Evolutionary conservation across 2,329 filamentous ascomycete genomes (phyloP).

Genomic region (Geoglossum cookeanum): DNA sequence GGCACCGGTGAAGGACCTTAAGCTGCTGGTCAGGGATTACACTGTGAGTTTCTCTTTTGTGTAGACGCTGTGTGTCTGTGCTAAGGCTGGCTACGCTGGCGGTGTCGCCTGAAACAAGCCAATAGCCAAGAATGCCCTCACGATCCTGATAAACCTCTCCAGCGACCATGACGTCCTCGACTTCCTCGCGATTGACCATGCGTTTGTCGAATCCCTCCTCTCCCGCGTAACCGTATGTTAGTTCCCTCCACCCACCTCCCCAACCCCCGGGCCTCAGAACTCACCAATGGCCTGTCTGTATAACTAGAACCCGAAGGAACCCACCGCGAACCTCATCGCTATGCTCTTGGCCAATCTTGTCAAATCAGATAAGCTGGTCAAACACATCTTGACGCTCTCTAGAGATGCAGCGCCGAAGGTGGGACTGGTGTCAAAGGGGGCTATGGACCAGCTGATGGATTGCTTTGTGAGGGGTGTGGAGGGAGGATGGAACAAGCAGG

Average conservation of each 20-base stretch:
- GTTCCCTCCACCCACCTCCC: slow-evolving; percentile 16
- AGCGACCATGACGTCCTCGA: slow-evolving; percentile 59
- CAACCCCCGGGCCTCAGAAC: slow-evolving; percentile 7
- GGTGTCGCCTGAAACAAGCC: slow-evolving; percentile 29
- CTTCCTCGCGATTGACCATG: slow-evolving; percentile 55
- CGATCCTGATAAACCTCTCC: slow-evolving; percentile 73
- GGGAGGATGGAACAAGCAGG: slow-evolving; percentile 63
- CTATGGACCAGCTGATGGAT: slow-evolving; percentile 83
- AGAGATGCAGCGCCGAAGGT: slow-evolving; percentile 42
- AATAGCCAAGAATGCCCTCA: slow-evolving; percentile 84
- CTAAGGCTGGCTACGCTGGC: slow-evolving; percentile 5
- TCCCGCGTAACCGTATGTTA: slow-evolving; percentile 54
- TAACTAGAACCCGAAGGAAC: slow-evolving; percentile 47
- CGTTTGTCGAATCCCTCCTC: slow-evolving; percentile 58
- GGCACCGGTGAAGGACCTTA: slow-evolving; percentile 68
- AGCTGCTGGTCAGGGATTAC: slow-evolving; percentile 70
- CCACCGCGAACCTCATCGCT: slow-evolving; percentile 64
- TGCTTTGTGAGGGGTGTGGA: slow-evolving; percentile 87
- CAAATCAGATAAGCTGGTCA: slow-evolving; percentile 52
- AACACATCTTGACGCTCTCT: slow-evolving; percentile 46
- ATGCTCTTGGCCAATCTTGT: slow-evolving; percentile 89
- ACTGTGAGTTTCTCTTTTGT: slow-evolving; percentile 33
- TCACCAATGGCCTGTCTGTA: slow-evolving; percentile 11
- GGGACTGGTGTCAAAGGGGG: slow-evolving; percentile 52
- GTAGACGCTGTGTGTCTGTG: slow-evolving; percentile 4